Conservation (phyloP, 768 basidiomycete species). For the Calocybe gangraenosa region DNA sequence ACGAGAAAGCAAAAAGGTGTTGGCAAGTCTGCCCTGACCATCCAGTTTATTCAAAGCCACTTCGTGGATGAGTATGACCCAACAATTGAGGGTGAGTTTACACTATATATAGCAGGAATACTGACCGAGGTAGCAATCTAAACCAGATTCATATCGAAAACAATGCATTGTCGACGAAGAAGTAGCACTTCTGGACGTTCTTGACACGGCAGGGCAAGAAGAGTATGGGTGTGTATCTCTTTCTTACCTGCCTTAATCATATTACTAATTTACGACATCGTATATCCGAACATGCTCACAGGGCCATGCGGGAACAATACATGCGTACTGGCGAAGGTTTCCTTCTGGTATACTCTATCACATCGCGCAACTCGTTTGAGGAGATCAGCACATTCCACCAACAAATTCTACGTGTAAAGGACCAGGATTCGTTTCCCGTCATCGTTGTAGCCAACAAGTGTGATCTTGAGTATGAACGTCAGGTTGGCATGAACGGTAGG, state of each 20-base stretch:
- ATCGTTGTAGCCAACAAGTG: conserved; percentile 98
- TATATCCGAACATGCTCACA: conserved; percentile 23
- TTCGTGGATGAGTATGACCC: conserved; percentile 94
- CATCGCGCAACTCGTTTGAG: conserved; percentile 96
- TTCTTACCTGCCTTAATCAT: background rate
- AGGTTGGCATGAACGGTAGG: conserved; percentile 90
- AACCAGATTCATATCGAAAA: conserved; percentile 89
- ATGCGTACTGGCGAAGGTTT: conserved; percentile 99
- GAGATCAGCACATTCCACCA: conserved; percentile 96
- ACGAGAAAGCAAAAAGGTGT: conserved; percentile 41
- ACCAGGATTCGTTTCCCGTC: conserved; percentile 92
- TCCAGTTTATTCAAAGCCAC: conserved; percentile 96
- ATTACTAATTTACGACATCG: background rate
- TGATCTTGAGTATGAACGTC: conserved; percentile 92
- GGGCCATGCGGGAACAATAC: conserved; percentile 99
- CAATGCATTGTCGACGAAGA: conserved; percentile 98
- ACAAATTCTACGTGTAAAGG: conserved; percentile 95
- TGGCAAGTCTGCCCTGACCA: conserved; percentile 85
- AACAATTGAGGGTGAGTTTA: conserved; percentile 77
- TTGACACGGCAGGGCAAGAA: conserved; percentile 97
- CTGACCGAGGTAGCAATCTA: background rate
- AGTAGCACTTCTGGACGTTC: conserved; percentile 93
- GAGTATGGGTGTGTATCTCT: conserved; percentile 82
- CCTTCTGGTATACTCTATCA: conserved; percentile 96
- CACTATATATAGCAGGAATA: background rate